Evolutionary conservation across 495 filamentous ascomycete genomes (phyloP), one percentile per base, ranked within the genome.

Genomic region (Talaromyces thailandensis): DNA sequence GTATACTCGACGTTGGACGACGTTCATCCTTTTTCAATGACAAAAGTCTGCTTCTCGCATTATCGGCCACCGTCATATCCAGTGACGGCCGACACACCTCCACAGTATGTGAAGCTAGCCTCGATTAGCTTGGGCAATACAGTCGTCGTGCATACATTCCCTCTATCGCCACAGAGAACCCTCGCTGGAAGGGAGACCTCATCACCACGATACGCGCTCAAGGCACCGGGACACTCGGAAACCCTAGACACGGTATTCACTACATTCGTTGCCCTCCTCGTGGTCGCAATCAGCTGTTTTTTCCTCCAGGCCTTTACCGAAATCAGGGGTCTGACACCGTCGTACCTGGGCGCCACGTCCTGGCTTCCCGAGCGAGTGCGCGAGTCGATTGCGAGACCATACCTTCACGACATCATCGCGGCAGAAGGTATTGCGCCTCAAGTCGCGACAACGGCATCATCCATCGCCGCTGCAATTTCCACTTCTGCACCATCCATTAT

Each of bases 41-140:
- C 93, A 4, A 88, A 87, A 64, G 78, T 96, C 56, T 79, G 82
- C 61, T 93, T 96, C 71, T 93, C 93, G 6, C 79, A 81, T 28
- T 90, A 90, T 70, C 73, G 70, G 29, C 78, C 86, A 4, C 88
- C 88, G 0, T 62, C 79, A 53, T 77, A 76, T 45, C 74, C 79
- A 9, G 68, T 77, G 43, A 69, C 76, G 1, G 71, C 76, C 62
- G 72, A 76, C 11, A 69, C 80, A 59, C 73, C 71, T 25, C 79
- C 80, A 9, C 83, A 88, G 62, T 81, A 85, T 64, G 72, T 96
- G 63, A 92, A 90, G 66, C 81, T 98, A 6, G 93, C 92, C 18
- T 94, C 90, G 56, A 86, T 90, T 53, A 90, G 88, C 64, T 86
- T 95, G 70, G 90, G 87, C 61, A 93, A 92, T 71, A 93, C 89